Percentiles rank a stretch among this genome's conserved stretches.
These are phyloP conservation scores for Senna tora DNA, from an alignment of 306 rosid species.

Conservation along the genomic window DNA sequence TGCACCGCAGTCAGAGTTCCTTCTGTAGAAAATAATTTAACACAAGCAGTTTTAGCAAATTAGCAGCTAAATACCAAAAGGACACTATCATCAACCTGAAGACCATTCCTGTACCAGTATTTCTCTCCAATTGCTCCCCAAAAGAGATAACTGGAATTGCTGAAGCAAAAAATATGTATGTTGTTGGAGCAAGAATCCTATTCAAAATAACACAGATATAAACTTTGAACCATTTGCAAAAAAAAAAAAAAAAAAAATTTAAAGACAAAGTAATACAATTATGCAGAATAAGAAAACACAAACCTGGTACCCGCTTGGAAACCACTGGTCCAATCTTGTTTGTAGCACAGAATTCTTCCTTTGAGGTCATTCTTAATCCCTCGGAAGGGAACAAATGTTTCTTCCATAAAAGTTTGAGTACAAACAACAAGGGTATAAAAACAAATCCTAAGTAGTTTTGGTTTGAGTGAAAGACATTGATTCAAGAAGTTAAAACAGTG, in stretches of 20 bases:
- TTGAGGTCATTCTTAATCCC: constrained; percentile 90
- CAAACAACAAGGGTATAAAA: constrained; percentile 37
- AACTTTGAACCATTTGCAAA: constrained; percentile 15
- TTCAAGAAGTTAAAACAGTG: constrained; percentile 60
- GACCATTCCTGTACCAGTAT: constrained; percentile 53
- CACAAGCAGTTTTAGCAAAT: constrained; percentile 43
- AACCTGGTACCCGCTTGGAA: constrained; percentile 77
- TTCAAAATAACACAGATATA: constrained; percentile 32
- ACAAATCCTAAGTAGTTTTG: constrained; percentile 34
- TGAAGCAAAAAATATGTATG: constrained; percentile 96
- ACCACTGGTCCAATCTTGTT: constrained; percentile 94
- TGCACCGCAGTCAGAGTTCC: constrained; percentile 95
- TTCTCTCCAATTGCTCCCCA: constrained; percentile 95
- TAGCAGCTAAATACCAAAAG: constrained; percentile 34
- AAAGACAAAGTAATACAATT: neutral
- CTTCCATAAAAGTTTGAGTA: constrained; percentile 69
- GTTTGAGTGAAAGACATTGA: constrained; percentile 18
- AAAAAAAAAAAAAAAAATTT: neutral
- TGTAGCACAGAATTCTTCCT: constrained; percentile 85
- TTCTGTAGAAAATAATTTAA: constrained; percentile 53
- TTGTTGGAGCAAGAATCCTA: constrained; percentile 97
- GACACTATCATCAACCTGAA: constrained; percentile 35
- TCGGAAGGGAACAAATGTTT: constrained; percentile 93
- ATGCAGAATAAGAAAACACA: constrained; percentile 33
- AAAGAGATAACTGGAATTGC: constrained; percentile 96